phyloP scores from a whole-genome alignment of 257 asterid species.

The Nicotiana noctiflora region DNA sequence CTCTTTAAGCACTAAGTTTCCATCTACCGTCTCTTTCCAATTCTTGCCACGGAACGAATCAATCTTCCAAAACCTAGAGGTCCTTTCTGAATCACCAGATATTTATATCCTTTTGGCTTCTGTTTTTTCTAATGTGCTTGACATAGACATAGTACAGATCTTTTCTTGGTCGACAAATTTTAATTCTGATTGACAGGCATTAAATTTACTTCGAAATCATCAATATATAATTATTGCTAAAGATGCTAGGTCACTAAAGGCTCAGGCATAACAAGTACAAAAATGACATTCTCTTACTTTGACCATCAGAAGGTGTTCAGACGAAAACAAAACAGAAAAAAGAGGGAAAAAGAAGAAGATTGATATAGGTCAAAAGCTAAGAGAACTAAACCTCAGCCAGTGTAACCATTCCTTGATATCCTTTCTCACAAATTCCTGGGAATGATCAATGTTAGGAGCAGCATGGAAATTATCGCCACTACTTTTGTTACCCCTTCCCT shows the following conservation, averaged over 20 bases:
- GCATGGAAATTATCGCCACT: constrained; percentile 98
- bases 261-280: neutral
- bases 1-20: neutral
- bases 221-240: neutral
- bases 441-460: constrained; percentile 97
- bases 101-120: neutral
- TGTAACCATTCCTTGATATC: constrained; percentile 86
- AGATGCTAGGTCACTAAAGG: neutral
- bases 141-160: neutral
- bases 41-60: neutral
- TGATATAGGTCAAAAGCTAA: neutral
- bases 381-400: constrained; percentile 73
- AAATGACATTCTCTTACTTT: neutral
- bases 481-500: constrained; percentile 97
- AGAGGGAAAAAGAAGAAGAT: neutral
- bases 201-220: neutral
- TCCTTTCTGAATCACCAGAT: neutral
- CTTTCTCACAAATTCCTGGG: constrained; percentile 90
- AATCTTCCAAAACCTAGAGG: neutral
- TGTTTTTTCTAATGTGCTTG: neutral
- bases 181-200: neutral
- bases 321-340: neutral
- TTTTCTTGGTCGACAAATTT: neutral
- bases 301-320: neutral
- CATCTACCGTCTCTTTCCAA: neutral